Conservation (phyloP, 2,329 filamentous ascomycete genomes). For the Teratosphaeria epicoccoides region DNA sequence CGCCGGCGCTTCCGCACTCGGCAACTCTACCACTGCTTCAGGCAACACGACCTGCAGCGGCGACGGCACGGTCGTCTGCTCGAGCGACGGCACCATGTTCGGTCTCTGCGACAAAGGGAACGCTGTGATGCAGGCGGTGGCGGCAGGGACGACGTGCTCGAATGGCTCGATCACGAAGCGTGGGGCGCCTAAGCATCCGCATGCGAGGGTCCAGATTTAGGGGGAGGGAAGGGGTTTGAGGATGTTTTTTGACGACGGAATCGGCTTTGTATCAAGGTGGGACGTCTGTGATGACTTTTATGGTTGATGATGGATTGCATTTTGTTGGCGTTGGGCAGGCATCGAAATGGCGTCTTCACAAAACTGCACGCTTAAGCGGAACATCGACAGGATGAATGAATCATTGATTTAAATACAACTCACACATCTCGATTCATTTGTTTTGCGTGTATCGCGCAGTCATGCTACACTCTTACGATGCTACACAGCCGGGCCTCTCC, state of each 20-base stretch:
- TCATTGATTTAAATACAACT: too few relatives aligned
- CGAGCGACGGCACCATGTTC: constrained; percentile 28
- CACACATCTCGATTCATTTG: too few relatives aligned
- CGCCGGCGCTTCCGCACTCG: not conserved
- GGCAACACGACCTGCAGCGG: constrained; percentile 1
- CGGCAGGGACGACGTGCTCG: constrained; percentile 34
- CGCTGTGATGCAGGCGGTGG: constrained; percentile 32
- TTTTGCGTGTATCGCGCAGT: too few relatives aligned
- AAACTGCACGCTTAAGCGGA: too few relatives aligned
- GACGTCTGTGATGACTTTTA: not conserved
- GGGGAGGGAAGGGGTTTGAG: not conserved
- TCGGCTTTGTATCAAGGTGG: not conserved
- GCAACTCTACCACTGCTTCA: not conserved
- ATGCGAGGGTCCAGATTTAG: not conserved
- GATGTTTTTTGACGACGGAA: not conserved
- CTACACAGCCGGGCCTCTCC: constrained; percentile 28
- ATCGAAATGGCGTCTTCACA: too few relatives aligned
- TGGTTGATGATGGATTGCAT: not conserved
- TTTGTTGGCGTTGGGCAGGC: not conserved
- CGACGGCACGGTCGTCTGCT: constrained; percentile 31
- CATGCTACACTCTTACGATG: too few relatives aligned
- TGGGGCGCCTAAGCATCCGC: constrained; percentile 1
- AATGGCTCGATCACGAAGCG: constrained; percentile 29
- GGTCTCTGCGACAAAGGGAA: constrained; percentile 34
- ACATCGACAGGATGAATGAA: too few relatives aligned